Evolutionary conservation across 345 rosid species (phyloP), one percentile per base, ranked within the genome.

Genomic region (Eucalyptus tenuipes): DNA sequence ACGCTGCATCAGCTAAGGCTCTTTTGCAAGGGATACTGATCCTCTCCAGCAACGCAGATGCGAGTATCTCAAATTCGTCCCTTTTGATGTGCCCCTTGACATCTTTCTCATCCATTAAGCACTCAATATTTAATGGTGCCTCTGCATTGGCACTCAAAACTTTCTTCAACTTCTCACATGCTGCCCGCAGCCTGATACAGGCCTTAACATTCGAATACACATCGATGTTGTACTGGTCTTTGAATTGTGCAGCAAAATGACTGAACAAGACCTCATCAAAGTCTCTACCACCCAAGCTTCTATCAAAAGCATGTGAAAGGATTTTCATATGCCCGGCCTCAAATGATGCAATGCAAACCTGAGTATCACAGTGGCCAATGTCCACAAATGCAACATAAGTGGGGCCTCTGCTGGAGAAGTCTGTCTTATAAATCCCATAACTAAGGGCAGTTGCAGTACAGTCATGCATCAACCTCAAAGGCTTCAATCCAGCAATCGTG

Each of bases 101-200:
- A 88, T 94, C 96, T 90, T 93, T 94, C 92, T 94, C 96, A 87
- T 94, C 96, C 94, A 94, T 93, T 90, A 94, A 91, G 90, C 96
- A 94, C 90, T 94, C 96, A 80, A 94, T 93, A 88, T 93, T 93
- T 50, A 93, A 88, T 8, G 94, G 94, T 10, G 94, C 94, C 92
- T 93, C 95, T 12, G 94, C 94, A 90, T 94, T 93, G 68, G 96
- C 96, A 89, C 95, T 93, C 91, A 94, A 90, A 89, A 93, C 90
- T 91, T 93, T 94, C 92, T 93, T 93, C 92, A 93, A 87, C 89
- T 93, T 94, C 90, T 91, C 96, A 89, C 96, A 93, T 52, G 95
- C 95, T 68, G 94, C 91, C 90, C 94, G 90, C 88, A 94, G 88
- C 91, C 96, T 92, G 57, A 92, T 81, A 57, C 92, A 89, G 22